These are phyloP conservation scores for Suillus luteus DNA, from an alignment of 768 basidiomycete genomes.

Conservation along the genomic window DNA sequence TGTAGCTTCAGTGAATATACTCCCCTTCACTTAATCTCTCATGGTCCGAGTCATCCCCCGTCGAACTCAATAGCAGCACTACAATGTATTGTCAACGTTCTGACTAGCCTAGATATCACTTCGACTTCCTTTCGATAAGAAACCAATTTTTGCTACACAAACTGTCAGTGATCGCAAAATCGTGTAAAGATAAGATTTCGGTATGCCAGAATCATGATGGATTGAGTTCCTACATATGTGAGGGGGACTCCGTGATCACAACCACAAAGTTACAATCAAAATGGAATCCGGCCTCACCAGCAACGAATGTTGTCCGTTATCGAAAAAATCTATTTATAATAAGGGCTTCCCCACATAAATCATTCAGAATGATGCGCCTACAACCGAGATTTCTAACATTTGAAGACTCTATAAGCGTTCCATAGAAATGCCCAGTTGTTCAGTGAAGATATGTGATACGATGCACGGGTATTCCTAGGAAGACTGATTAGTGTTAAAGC, in stretches of 20 bases:
- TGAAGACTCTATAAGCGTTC: not conserved
- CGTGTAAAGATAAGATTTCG: not conserved
- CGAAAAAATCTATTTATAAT: not conserved
- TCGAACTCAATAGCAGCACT: no score
- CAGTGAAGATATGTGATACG: not conserved
- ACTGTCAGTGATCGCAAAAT: not conserved
- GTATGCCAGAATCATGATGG: not conserved
- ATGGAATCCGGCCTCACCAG: not conserved
- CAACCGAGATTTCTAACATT: not conserved
- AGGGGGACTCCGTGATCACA: not conserved
- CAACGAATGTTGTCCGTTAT: not conserved
- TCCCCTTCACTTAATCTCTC: no score
- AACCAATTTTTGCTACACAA: not conserved
- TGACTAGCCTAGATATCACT: not conserved
- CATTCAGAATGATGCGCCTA: not conserved
- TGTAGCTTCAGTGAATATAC: no score
- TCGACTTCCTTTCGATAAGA: no score
- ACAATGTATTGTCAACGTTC: not conserved
- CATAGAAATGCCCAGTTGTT: not conserved
- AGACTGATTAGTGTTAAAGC: not conserved
- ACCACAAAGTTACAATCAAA: not conserved
- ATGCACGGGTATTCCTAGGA: not conserved
- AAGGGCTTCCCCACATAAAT: not conserved
- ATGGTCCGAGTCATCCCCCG: no score
- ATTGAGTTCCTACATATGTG: not conserved